These are phyloP conservation scores for Globomyces pollinis-pini DNA, from an alignment of 192 early-diverging fungal species.

Conservation along the genomic window DNA sequence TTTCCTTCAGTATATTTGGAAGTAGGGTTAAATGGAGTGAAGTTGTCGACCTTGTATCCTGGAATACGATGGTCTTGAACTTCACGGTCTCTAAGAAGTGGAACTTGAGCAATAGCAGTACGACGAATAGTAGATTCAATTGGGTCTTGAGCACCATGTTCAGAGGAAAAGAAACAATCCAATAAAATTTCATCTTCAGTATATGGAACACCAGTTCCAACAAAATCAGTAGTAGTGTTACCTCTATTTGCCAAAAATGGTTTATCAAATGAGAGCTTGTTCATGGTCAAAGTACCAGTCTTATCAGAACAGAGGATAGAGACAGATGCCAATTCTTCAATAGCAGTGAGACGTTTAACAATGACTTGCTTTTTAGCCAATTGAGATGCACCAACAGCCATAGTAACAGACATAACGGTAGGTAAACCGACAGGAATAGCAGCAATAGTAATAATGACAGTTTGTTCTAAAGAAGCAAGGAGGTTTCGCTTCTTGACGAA, in stretches of 20 bases:
- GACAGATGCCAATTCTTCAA: slow-evolving; percentile 86
- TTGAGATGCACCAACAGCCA: slow-evolving; percentile 85
- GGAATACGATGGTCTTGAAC: slow-evolving; percentile 67
- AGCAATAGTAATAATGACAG: slow-evolving; percentile 83
- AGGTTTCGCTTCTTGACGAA: slow-evolving; percentile 39
- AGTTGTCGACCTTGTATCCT: slow-evolving; percentile 84
- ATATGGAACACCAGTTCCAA: slow-evolving; percentile 43
- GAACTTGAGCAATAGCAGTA: slow-evolving; percentile 66
- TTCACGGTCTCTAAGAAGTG: slow-evolving; percentile 54
- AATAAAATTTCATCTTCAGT: slow-evolving; percentile 71
- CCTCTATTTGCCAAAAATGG: slow-evolving; percentile 47
- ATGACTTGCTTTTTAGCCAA: slow-evolving; percentile 84
- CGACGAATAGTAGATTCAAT: slow-evolving; percentile 81
- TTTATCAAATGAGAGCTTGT: slow-evolving; percentile 79
- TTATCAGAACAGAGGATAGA: slow-evolving; percentile 81
- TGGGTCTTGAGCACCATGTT: slow-evolving; percentile 81
- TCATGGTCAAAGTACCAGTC: slow-evolving; percentile 78
- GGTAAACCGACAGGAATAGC: slow-evolving; percentile 90
- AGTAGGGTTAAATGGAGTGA: slow-evolving; percentile 89
- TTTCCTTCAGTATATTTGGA: slow-evolving; percentile 90
- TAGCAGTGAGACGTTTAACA: slow-evolving; percentile 88
- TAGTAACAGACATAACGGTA: slow-evolving; percentile 85
- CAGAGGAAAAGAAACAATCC: slow-evolving; percentile 71
- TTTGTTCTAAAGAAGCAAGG: slow-evolving; percentile 44
- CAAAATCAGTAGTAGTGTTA: slow-evolving; percentile 56